Conservation (phyloP, 805 yeast genomes). For the Saccharomycopsis sp. region DNA sequence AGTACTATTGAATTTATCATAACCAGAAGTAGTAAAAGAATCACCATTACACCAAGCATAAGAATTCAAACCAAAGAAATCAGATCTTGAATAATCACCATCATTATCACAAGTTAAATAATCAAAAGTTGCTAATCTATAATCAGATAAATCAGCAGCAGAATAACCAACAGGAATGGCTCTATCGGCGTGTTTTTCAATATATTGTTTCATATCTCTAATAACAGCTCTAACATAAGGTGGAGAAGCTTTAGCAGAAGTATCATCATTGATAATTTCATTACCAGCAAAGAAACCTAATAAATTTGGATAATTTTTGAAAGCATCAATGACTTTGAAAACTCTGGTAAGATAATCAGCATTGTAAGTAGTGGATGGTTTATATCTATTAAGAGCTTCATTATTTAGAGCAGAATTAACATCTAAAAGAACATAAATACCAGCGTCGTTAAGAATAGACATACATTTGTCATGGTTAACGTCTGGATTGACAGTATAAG, state of each 20-base stretch:
- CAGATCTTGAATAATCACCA: constrained; percentile 58
- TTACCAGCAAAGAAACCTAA: constrained; percentile 88
- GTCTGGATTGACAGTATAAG: constrained; percentile 75
- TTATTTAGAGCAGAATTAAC: constrained; percentile 65
- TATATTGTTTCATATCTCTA: constrained; percentile 83
- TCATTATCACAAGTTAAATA: constrained; percentile 67
- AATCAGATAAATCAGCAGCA: constrained; percentile 72
- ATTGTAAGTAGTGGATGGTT: constrained; percentile 64
- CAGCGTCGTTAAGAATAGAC: constrained; percentile 82
- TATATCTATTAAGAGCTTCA: constrained; percentile 62
- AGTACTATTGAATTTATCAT: constrained; percentile 45
- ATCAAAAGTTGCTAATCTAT: constrained; percentile 65
- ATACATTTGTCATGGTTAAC: constrained; percentile 85
- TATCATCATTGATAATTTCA: constrained; percentile 76
- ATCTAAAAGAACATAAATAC: constrained; percentile 80
- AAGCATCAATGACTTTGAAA: constrained; percentile 75
- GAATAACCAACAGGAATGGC: constrained; percentile 91
- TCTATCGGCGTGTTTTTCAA: constrained; percentile 56
- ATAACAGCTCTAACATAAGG: constrained; percentile 80
- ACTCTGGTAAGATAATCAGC: constrained; percentile 62
- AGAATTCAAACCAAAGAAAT: constrained; percentile 89
- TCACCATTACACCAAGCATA: constrained; percentile 91
- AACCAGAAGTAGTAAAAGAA: constrained; percentile 58
- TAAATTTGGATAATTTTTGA: constrained; percentile 74
- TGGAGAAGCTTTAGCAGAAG: constrained; percentile 57